phyloP scores from a whole-genome alignment of 108 stramenopile species.

The Mediolabrus comicus region DNA sequence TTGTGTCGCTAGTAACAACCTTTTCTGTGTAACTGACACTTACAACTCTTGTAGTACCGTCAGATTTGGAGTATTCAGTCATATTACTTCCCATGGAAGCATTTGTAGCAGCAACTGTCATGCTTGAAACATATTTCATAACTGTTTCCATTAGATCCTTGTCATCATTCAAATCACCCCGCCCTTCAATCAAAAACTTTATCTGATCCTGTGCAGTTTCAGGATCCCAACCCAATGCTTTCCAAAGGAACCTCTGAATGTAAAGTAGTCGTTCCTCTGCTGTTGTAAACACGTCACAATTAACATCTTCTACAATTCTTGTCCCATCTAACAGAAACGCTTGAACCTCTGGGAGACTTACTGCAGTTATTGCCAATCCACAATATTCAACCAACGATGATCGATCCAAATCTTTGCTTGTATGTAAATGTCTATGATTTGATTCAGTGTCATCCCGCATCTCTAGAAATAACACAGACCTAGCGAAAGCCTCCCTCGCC shows the following conservation, averaged over 20 bases:
- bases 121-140: slow-evolving; percentile 35
- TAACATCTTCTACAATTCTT: slow-evolving; percentile 9
- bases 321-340: slow-evolving; percentile 31
- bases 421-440: background rate
- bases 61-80: slow-evolving; percentile 16
- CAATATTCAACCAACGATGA: slow-evolving; percentile 51
- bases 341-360: slow-evolving; percentile 43
- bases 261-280: slow-evolving; percentile 45
- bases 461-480: slow-evolving; percentile 24
- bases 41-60: slow-evolving; percentile 66
- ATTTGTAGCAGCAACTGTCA: slow-evolving; percentile 38
- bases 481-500: slow-evolving; percentile 15
- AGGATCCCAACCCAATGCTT: slow-evolving; percentile 65
- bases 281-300: background rate
- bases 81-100: slow-evolving; percentile 14
- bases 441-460: slow-evolving; percentile 10
- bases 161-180: slow-evolving; percentile 18
- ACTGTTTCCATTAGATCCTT: slow-evolving; percentile 29
- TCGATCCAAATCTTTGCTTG: background rate
- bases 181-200: slow-evolving; percentile 29
- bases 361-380: slow-evolving; percentile 48
- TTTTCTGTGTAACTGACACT: slow-evolving; percentile 71
- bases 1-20: slow-evolving; percentile 16
- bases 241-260: slow-evolving; percentile 54
- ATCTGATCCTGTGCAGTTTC: slow-evolving; percentile 46